A percentile compares a stretch with the other conserved stretches of the same genome.
These are phyloP conservation scores for Lactifluus hygrophoroides DNA, from an alignment of 768 basidiomycete species.

Conservation along the genomic window DNA sequence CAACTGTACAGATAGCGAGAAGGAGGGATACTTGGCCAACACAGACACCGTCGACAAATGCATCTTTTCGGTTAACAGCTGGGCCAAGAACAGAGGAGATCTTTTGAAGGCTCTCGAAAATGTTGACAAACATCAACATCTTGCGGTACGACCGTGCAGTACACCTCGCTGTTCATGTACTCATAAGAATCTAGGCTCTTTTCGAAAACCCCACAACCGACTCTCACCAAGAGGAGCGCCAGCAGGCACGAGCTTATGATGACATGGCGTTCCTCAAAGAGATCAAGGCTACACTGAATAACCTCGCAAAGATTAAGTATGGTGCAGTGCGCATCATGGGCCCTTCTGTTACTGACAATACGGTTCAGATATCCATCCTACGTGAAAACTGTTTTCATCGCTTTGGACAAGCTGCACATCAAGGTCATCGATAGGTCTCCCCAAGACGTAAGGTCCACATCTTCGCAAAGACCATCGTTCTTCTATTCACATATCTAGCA, in stretches of 20 bases:
- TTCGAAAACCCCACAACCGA: not conserved
- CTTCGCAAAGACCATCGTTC: not conserved
- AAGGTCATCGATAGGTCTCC: not conserved
- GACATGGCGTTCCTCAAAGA: constrained; percentile 4
- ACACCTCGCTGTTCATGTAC: not conserved
- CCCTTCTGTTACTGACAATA: not conserved
- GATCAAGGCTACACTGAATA: not conserved
- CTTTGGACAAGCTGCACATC: not conserved
- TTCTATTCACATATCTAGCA: not conserved
- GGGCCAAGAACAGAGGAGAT: constrained; percentile 6
- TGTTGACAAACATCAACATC: not conserved
- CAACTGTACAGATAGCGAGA: constrained; percentile 8
- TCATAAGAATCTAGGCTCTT: not conserved
- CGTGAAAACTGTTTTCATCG: not conserved
- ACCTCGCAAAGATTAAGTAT: not conserved
- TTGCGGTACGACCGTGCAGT: not conserved
- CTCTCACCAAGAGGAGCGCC: not conserved
- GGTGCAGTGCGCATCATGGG: not conserved
- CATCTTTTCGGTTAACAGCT: not conserved
- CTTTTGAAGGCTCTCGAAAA: not conserved
- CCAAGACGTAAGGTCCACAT: not conserved
- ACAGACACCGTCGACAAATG: not conserved
- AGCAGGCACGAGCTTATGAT: constrained; percentile 3
- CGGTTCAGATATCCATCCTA: constrained; percentile 2
- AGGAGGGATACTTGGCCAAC: not conserved